Evolutionary conservation across 176 grass and related monocot genomes (phyloP).

Genomic region (Ensete ventricosum): DNA sequence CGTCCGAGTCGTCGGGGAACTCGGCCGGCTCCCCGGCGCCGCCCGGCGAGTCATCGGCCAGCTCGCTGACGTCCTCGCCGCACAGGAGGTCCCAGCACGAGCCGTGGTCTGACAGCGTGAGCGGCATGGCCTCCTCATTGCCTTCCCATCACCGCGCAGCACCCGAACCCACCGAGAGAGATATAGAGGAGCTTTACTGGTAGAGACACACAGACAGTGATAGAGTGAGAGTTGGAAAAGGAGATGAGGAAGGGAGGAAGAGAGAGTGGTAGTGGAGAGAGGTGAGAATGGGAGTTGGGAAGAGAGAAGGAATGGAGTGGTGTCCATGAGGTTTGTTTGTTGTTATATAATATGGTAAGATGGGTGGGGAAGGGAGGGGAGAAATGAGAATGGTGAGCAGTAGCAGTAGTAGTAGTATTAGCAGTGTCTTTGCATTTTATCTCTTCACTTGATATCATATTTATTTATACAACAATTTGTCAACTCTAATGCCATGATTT

Average conservation of each 20-base stretch:
- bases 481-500: too few species aligned
- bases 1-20: conserved; percentile 12
- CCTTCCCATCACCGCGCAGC: background rate
- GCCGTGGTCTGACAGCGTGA: conserved; percentile 5
- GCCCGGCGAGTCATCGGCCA: background rate
- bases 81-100: conserved; percentile 15
- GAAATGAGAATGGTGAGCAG: background rate
- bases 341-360: conserved; percentile 1
- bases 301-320: background rate
- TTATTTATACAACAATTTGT: too few species aligned
- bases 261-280: background rate
- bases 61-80: conserved; percentile 5
- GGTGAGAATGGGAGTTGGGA: background rate
- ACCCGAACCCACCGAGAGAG: background rate
- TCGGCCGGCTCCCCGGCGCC: background rate
- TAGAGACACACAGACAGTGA: background rate
- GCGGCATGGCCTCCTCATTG: conserved; percentile 7
- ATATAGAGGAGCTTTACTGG: background rate
- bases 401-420: too few species aligned
- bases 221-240: background rate
- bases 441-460: too few species aligned
- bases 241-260: background rate
- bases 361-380: background rate
- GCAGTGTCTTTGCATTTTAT: too few species aligned
- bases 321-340: background rate